Evolutionary conservation across 2,329 filamentous ascomycete genomes (phyloP).

Genomic region (Lachnellula occidentalis): DNA sequence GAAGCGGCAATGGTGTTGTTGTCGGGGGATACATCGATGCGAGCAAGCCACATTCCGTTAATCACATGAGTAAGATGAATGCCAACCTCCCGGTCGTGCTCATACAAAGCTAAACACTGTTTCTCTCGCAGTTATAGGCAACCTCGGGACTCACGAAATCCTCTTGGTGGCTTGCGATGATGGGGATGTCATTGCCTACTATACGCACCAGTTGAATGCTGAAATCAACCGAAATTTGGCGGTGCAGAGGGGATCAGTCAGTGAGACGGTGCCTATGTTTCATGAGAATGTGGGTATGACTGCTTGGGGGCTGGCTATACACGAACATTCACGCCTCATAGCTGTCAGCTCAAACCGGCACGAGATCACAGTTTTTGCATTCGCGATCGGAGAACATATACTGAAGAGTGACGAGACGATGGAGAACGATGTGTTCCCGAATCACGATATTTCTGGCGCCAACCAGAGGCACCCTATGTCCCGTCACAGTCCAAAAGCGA

Average conservation of each 20-base stretch:
- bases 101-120: too few relatives aligned
- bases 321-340: conserved; percentile 74
- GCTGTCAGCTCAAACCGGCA: conserved; percentile 76
- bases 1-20: conserved; percentile 35
- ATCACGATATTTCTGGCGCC: background rate
- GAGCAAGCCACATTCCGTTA: conserved; percentile 43
- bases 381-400: conserved; percentile 28
- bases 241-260: background rate
- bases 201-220: conserved; percentile 38
- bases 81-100: too few relatives aligned
- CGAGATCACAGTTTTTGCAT: conserved; percentile 50
- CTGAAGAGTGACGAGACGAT: background rate
- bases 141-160: conserved; percentile 65
- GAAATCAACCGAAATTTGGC: background rate
- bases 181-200: conserved; percentile 68
- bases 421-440: background rate
- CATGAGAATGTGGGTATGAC: conserved; percentile 69
- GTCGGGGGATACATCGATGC: conserved; percentile 50
- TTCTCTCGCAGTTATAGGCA: conserved; percentile 46
- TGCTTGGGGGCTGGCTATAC: conserved; percentile 80
- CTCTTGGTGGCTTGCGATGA: conserved; percentile 65
- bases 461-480: background rate
- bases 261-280: conserved; percentile 48
- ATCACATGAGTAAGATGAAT: conserved; percentile 16
- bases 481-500: too few relatives aligned